Evolutionary conservation across 148 eudicot genomes (phyloP).

Genomic region (Agrostemma githago): DNA sequence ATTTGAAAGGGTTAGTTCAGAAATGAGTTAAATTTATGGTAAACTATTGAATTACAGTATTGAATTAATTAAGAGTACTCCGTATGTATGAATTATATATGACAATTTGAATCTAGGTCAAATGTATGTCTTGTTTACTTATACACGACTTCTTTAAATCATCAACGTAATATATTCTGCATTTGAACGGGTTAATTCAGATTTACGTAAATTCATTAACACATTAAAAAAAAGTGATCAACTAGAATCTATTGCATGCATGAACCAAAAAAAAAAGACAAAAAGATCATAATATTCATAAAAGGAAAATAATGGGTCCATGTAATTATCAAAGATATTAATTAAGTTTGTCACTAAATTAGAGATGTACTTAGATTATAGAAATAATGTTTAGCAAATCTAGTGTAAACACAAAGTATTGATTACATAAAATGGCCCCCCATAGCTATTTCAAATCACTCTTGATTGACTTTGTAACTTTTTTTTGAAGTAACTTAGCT

Average conservation of each 20-base stretch:
- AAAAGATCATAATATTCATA: neutral
- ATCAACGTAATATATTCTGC: too few species aligned
- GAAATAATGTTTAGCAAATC: neutral
- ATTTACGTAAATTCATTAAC: too few species aligned
- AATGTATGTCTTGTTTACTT: too few species aligned
- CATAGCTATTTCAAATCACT: neutral
- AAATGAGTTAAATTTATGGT: too few species aligned
- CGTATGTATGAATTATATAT: too few species aligned
- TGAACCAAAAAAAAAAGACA: conserved; percentile 3
- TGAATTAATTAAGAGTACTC: too few species aligned
- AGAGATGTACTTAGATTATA: neutral
- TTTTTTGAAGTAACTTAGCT: neutral
- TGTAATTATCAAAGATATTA: neutral
- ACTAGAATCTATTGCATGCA: neutral
- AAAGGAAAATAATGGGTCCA: neutral
- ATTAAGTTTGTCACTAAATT: neutral
- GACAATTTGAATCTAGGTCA: too few species aligned
- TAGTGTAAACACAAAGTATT: conserved; percentile 2
- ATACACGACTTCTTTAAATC: too few species aligned
- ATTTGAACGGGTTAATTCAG: too few species aligned
- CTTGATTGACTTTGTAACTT: neutral
- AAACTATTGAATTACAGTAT: too few species aligned
- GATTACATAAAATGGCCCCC: neutral
- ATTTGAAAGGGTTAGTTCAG: too few species aligned
- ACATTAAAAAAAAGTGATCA: neutral